A percentile compares a stretch with the other conserved stretches of the same genome.
These are phyloP conservation scores for Phytophthora pinifolia DNA, from an alignment of 352 stramenopile species.

Conservation along the genomic window DNA sequence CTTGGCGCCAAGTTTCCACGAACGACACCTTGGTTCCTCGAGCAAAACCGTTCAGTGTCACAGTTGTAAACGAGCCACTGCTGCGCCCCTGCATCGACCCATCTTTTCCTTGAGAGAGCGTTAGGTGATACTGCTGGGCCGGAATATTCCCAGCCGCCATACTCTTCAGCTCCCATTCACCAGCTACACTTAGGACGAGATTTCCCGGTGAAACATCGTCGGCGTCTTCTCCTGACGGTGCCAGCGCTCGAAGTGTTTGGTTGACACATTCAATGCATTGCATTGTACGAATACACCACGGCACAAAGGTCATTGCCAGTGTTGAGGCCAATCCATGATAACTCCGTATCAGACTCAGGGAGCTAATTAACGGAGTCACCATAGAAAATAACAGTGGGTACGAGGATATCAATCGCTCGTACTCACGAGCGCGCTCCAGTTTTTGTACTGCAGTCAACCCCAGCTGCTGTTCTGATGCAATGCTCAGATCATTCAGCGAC, in stretches of 20 bases:
- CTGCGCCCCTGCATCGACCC: slow-evolving; percentile 70
- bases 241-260: slow-evolving; percentile 42
- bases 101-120: slow-evolving; percentile 63
- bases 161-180: slow-evolving; percentile 88
- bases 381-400: slow-evolving; percentile 65
- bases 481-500: slow-evolving; percentile 26
- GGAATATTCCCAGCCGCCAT: slow-evolving; percentile 87
- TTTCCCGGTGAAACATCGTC: slow-evolving; percentile 31
- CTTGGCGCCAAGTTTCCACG: slow-evolving; percentile 85
- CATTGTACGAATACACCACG: slow-evolving; percentile 72
- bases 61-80: slow-evolving; percentile 80
- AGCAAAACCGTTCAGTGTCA: slow-evolving; percentile 75
- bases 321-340: slow-evolving; percentile 70
- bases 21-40: slow-evolving; percentile 83
- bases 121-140: slow-evolving; percentile 85
- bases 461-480: slow-evolving; percentile 23
- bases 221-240: slow-evolving; percentile 25
- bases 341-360: slow-evolving; percentile 59
- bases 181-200: slow-evolving; percentile 65
- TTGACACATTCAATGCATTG: slow-evolving; percentile 69
- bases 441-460: slow-evolving; percentile 18
- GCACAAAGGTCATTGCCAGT: slow-evolving; percentile 74
- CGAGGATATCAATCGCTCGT: slow-evolving; percentile 35
- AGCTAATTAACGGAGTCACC: slow-evolving; percentile 66
- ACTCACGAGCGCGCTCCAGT: slow-evolving; percentile 21